phyloP scores from a whole-genome alignment of 73 alveolate species.

The Uronychia setigera region DNA sequence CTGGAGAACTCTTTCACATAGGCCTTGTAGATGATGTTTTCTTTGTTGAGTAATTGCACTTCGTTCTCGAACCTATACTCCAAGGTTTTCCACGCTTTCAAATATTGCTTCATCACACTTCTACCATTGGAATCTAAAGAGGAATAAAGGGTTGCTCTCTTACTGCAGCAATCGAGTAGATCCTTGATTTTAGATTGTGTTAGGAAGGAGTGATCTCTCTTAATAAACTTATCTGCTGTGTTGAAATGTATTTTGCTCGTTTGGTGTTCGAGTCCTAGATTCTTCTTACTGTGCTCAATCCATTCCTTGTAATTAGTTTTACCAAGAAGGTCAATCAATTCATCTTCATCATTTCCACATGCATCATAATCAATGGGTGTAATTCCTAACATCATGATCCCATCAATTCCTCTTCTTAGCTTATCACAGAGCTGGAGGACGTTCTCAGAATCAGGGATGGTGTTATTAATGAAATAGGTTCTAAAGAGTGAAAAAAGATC shows the following conservation, averaged over 20 bases:
- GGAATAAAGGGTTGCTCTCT: background rate
- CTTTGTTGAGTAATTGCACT: background rate
- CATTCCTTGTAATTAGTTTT: background rate
- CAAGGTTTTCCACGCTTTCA: background rate
- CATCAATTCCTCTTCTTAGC: background rate
- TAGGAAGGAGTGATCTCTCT: background rate
- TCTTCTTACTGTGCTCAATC: background rate
- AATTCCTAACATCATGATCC: background rate
- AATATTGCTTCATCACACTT: background rate
- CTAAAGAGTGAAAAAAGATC: background rate
- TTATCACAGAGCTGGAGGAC: background rate
- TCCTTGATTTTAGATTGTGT: background rate
- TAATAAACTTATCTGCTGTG: background rate
- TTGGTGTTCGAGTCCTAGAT: background rate
- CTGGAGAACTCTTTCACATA: background rate
- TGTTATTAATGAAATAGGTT: background rate
- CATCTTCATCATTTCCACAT: background rate
- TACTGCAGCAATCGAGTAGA: background rate
- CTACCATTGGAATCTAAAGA: background rate
- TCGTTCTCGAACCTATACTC: background rate
- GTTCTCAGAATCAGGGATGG: background rate
- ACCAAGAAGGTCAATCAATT: background rate
- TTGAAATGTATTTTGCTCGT: background rate
- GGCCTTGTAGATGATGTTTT: background rate
- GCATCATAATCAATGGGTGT: background rate